These are phyloP conservation scores for Termitomyces titanicus DNA, from an alignment of 768 basidiomycete species.

Conservation along the genomic window DNA sequence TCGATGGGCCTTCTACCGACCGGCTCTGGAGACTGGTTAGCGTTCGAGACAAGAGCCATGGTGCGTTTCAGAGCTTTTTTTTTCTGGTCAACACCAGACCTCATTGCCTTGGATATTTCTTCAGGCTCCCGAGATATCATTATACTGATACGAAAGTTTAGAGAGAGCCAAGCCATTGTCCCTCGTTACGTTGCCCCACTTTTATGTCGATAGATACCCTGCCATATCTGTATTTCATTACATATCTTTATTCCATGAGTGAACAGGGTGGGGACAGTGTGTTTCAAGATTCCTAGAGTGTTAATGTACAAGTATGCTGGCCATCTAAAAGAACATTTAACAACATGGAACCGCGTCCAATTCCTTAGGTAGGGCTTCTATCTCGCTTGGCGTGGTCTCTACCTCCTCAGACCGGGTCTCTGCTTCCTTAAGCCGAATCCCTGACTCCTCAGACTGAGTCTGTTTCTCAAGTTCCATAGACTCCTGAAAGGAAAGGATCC, in stretches of 20 bases:
- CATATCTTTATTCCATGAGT: neutral
- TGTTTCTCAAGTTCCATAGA: neutral
- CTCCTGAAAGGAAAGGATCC: constrained; percentile 12
- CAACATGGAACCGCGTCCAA: neutral
- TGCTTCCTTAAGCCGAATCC: no score
- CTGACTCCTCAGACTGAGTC: neutral
- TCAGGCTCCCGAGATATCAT: constrained; percentile 15
- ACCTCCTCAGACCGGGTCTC: no score
- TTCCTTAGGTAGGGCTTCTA: no score
- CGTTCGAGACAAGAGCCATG: constrained; percentile 77
- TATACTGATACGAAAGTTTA: neutral
- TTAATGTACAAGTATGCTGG: neutral
- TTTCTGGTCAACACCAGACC: neutral
- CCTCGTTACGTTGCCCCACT: neutral
- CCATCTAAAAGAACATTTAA: neutral
- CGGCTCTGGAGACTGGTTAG: constrained; percentile 92
- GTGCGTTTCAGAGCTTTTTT: constrained; percentile 38
- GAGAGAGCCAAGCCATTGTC: no score
- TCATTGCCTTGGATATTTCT: neutral
- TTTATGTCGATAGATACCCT: neutral
- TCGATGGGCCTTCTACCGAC: constrained; percentile 89
- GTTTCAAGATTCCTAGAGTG: neutral
- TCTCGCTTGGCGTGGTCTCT: no score
- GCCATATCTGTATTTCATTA: neutral
- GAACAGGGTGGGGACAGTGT: neutral